Evolutionary conservation across 495 filamentous ascomycete species (phyloP).

Genomic region (Tuber borchii): DNA sequence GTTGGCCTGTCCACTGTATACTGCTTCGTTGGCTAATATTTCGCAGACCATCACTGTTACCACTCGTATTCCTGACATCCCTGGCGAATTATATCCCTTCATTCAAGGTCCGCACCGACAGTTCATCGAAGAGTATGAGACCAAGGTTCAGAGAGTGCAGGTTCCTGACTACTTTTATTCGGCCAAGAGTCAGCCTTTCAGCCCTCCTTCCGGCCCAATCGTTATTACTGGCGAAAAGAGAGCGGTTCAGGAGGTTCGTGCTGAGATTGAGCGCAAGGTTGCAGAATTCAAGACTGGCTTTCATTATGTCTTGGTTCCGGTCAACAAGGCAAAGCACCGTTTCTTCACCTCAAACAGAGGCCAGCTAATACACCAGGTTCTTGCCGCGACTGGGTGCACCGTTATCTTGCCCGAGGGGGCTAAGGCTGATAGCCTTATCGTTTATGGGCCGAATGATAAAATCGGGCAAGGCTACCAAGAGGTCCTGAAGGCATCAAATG

Average conservation of each 20-base stretch:
- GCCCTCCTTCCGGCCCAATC: slow-evolving; percentile 49
- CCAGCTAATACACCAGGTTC: slow-evolving; percentile 72
- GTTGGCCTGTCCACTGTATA: neutral
- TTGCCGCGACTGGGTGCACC: slow-evolving; percentile 81
- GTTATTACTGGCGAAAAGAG: slow-evolving; percentile 76
- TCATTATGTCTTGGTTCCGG: slow-evolving; percentile 61
- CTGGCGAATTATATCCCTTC: slow-evolving; percentile 91
- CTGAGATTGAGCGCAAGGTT: slow-evolving; percentile 69
- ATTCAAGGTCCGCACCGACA: slow-evolving; percentile 75
- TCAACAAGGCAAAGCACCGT: slow-evolving; percentile 75
- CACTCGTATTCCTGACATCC: slow-evolving; percentile 68
- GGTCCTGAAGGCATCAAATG: slow-evolving; percentile 71
- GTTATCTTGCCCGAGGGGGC: slow-evolving; percentile 68
- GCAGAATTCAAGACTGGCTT: slow-evolving; percentile 49
- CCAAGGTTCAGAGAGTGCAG: slow-evolving; percentile 36
- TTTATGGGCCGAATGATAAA: slow-evolving; percentile 69
- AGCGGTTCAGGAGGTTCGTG: slow-evolving; percentile 70
- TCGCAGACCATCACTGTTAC: slow-evolving; percentile 60
- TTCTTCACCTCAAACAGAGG: slow-evolving; percentile 82
- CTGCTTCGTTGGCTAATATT: neutral
- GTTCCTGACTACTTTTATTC: slow-evolving; percentile 40
- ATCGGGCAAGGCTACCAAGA: slow-evolving; percentile 68
- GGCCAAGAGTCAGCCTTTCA: slow-evolving; percentile 34
- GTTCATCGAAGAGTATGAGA: slow-evolving; percentile 60
- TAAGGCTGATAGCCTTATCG: slow-evolving; percentile 72